Conservation (phyloP, 1,139 yeast genomes). For the Debaryomycetaceae sp. region DNA sequence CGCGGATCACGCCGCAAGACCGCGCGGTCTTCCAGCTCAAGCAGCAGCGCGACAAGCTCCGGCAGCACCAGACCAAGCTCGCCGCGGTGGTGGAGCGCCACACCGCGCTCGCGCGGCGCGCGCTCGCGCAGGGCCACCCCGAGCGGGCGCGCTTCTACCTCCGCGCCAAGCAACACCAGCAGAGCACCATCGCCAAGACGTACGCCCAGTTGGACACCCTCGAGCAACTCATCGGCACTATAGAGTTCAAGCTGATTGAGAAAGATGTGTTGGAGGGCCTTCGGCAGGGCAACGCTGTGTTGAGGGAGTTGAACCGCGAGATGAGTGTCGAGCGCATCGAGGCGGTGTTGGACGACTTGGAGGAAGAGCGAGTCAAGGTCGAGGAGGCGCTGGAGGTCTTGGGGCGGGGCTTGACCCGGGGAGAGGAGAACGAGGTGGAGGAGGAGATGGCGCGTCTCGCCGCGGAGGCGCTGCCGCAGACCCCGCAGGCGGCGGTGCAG, state of each 20-base stretch:
- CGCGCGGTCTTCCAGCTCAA: slow-evolving; percentile 81
- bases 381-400: slow-evolving; percentile 54
- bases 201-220: slow-evolving; percentile 74
- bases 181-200: slow-evolving; percentile 60
- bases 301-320: slow-evolving; percentile 71
- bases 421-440: slow-evolving; percentile 65
- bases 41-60: slow-evolving; percentile 79
- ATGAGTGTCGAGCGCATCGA: slow-evolving; percentile 80
- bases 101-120: slow-evolving; percentile 52
- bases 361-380: slow-evolving; percentile 77
- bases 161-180: slow-evolving; percentile 78
- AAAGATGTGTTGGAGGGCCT: slow-evolving; percentile 79
- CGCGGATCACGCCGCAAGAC: slow-evolving; percentile 76
- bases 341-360: slow-evolving; percentile 74
- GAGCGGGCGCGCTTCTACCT: slow-evolving; percentile 66
- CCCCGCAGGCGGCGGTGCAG: slow-evolving; percentile 15
- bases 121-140: slow-evolving; percentile 50
- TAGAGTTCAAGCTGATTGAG: slow-evolving; percentile 87
- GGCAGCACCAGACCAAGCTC: slow-evolving; percentile 67
- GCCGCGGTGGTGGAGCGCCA: slow-evolving; percentile 54
- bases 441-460: slow-evolving; percentile 55
- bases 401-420: slow-evolving; percentile 44
- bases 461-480: slow-evolving; percentile 32
- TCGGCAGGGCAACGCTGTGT: slow-evolving; percentile 71
- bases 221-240: slow-evolving; percentile 67